phyloP scores from a whole-genome alignment of 2,329 filamentous ascomycete genomes.

The Dothideomycetes sp. region DNA sequence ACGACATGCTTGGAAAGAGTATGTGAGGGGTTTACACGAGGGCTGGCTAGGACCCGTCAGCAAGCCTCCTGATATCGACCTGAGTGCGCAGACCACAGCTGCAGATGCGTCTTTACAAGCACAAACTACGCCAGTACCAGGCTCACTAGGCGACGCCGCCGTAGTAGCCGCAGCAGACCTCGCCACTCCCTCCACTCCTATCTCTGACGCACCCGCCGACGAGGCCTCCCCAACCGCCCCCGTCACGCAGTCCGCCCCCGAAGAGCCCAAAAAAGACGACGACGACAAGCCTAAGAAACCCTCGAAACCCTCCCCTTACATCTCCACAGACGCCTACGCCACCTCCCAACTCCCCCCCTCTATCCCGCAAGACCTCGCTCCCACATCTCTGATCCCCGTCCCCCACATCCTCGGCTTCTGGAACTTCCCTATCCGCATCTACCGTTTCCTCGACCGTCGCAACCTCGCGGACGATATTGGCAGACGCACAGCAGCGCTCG shows the following conservation, averaged over 20 bases:
- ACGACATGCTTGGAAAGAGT: constrained; percentile 94
- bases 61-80: constrained; percentile 35
- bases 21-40: constrained; percentile 83
- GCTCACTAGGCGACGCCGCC: constrained; percentile 18
- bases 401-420: constrained; percentile 88
- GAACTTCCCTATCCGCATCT: constrained; percentile 76
- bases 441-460: constrained; percentile 78
- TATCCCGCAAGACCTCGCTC: constrained; percentile 61
- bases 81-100: not conserved
- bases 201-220: constrained; percentile 12
- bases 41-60: constrained; percentile 86
- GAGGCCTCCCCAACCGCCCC: constrained; percentile 24
- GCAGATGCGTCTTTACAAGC: constrained; percentile 7
- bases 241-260: constrained; percentile 6
- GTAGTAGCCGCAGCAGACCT: constrained; percentile 14
- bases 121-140: constrained; percentile 9
- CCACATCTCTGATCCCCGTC: constrained; percentile 61
- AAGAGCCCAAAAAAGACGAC: constrained; percentile 28
- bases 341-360: constrained; percentile 51
- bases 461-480: constrained; percentile 79
- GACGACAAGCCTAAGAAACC: constrained; percentile 32
- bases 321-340: constrained; percentile 61
- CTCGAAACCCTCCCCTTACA: constrained; percentile 61
- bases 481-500: constrained; percentile 74
- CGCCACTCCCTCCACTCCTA: constrained; percentile 5